Evolutionary conservation across 352 stramenopile species (phyloP).

Genomic region (Phytophthora chlamydospora): DNA sequence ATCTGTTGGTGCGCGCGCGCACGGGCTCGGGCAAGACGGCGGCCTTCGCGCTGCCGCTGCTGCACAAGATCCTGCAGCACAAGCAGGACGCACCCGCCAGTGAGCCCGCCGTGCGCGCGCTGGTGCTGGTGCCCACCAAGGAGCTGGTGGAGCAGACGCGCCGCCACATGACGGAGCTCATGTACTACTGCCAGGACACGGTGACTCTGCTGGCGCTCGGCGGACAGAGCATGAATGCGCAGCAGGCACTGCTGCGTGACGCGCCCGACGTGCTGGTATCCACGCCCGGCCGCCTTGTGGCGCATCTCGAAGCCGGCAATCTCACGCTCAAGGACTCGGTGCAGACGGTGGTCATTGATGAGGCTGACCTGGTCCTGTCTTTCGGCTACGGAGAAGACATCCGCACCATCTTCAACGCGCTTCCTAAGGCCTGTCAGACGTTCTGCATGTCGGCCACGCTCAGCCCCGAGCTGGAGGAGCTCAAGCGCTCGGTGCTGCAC

Average conservation of each 20-base stretch:
- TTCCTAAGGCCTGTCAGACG: slow-evolving; percentile 98
- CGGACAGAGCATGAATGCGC: slow-evolving; percentile 89
- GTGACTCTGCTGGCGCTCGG: slow-evolving; percentile 93
- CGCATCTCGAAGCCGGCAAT: slow-evolving; percentile 83
- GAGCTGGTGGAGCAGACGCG: slow-evolving; percentile 97
- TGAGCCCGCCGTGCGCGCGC: slow-evolving; percentile 66
- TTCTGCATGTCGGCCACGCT: slow-evolving; percentile 99
- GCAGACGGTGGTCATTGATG: slow-evolving; percentile 98
- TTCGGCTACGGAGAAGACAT: slow-evolving; percentile 96
- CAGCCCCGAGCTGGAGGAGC: slow-evolving; percentile 94
- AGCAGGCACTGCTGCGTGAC: slow-evolving; percentile 87
- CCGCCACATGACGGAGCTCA: slow-evolving; percentile 91
- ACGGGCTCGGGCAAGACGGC: slow-evolving; percentile 95
- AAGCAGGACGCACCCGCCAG: slow-evolving; percentile 63
- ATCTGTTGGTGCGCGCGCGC: slow-evolving; percentile 91
- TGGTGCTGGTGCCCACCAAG: slow-evolving; percentile 97
- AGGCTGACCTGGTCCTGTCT: slow-evolving; percentile 98
- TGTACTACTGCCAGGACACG: slow-evolving; percentile 97
- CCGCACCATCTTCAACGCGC: slow-evolving; percentile 91
- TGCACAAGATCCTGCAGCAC: slow-evolving; percentile 92
- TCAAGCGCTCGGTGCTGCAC: slow-evolving; percentile 98
- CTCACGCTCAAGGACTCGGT: slow-evolving; percentile 90
- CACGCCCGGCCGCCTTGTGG: slow-evolving; percentile 95
- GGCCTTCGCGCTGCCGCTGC: slow-evolving; percentile 91
- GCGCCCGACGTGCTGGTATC: slow-evolving; percentile 93